Percentiles rank a stretch among this genome's conserved stretches.
Conservation (phyloP, 78 protist genomes). For the Dictyostelium purpureum region DNA sequence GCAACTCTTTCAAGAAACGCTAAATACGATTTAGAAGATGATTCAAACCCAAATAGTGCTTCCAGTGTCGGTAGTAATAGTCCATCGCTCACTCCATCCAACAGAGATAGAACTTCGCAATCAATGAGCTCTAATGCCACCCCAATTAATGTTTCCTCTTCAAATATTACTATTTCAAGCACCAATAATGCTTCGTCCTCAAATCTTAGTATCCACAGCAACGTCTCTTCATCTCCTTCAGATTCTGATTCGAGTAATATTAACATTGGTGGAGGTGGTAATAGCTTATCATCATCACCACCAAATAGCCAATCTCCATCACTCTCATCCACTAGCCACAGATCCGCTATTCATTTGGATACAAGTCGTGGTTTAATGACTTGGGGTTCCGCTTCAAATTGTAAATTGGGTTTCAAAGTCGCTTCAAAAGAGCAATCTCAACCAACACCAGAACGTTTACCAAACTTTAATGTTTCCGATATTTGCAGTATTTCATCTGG, state of each 20-base stretch:
- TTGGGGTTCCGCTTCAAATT: conserved; percentile 40
- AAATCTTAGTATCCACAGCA: background rate
- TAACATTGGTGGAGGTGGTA: background rate
- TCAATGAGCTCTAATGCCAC: background rate
- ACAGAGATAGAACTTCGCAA: background rate
- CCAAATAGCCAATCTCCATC: background rate
- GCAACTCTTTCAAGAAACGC: conserved; percentile 11
- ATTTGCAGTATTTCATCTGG: conserved; percentile 46
- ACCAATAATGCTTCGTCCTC: background rate
- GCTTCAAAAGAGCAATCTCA: background rate
- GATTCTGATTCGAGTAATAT: background rate
- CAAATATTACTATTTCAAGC: background rate
- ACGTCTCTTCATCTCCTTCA: background rate
- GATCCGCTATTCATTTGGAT: conserved; percentile 61
- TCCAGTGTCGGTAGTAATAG: background rate
- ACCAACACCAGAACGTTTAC: conserved; percentile 44
- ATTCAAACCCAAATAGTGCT: background rate
- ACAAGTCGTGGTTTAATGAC: conserved; percentile 60
- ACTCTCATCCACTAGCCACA: background rate
- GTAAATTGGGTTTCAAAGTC: conserved; percentile 43
- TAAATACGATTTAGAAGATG: background rate
- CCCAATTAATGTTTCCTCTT: background rate
- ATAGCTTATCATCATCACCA: conserved; percentile 15
- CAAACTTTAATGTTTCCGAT: conserved; percentile 47
- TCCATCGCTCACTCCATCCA: background rate